Conservation (phyloP, 495 filamentous ascomycete genomes). For the Podospora sp. region DNA sequence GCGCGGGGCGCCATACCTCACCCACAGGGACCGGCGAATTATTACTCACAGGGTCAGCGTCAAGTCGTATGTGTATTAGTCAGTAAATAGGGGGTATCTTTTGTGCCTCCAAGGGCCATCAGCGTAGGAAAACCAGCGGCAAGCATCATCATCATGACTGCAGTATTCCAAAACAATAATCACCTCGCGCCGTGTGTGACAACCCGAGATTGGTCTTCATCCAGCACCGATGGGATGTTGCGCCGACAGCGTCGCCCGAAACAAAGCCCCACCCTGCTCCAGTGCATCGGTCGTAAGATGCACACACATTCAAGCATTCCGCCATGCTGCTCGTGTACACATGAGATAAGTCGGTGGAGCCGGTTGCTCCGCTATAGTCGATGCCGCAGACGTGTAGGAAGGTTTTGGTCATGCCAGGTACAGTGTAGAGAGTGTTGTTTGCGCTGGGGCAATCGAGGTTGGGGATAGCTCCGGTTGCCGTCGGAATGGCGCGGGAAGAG, state of each 20-base stretch:
- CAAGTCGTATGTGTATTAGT: not conserved
- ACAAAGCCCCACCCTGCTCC: conserved; percentile 48
- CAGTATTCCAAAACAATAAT: conserved; percentile 50
- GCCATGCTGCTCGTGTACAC: conserved; percentile 42
- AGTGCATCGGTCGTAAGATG: conserved; percentile 43
- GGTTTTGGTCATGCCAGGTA: conserved; percentile 43
- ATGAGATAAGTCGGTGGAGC: conserved; percentile 42
- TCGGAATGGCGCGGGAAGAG: conserved; percentile 14
- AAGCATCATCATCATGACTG: conserved; percentile 15
- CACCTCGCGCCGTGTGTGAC: conserved; percentile 35
- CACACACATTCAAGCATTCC: conserved; percentile 51
- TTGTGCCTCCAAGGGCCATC: not conserved
- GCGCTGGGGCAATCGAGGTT: conserved; percentile 43
- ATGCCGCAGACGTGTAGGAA: conserved; percentile 51
- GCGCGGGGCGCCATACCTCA: too few species aligned
- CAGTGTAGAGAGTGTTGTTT: conserved; percentile 49
- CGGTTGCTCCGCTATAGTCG: conserved; percentile 43
- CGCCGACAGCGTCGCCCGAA: conserved; percentile 38
- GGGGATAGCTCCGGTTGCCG: conserved; percentile 17
- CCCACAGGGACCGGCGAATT: not conserved
- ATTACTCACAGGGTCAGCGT: not conserved
- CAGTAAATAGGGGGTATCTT: conserved; percentile 10
- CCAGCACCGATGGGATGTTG: conserved; percentile 41
- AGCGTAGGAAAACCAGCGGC: not conserved
- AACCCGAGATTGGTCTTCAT: conserved; percentile 44